Evolutionary conservation across 306 rosid genomes (phyloP), one percentile per base, ranked within the genome.

Genomic region (Trifolium subterraneum): DNA sequence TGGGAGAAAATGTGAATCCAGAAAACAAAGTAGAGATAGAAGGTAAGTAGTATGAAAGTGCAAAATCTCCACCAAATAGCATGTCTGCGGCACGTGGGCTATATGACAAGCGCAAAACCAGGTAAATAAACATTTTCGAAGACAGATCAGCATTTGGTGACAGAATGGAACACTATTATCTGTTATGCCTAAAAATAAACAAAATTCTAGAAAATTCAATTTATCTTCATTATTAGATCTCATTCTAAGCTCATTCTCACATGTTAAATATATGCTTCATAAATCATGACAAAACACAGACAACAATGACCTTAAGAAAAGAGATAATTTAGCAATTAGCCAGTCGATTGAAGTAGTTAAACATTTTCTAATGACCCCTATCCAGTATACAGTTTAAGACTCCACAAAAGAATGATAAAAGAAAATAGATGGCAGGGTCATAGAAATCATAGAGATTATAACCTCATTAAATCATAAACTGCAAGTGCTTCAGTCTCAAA

Each of bases 401-500:
- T 31, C 25, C 41, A 75, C 33, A 75, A 27, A 72, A 52, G 27
- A 2, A 47, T 48, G 23, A 79, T 10, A 38, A 69, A 58, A 51
- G 22, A 27, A 66, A 31, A 77, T 41, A n/a, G 8, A 67, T 52
- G 42, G 52, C 58, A 54, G 51, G 62, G 22, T 56, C 42, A 72
- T 23, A 71, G 52, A 78, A 73, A 79, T 64, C 23, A 61, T 39
- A 70, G 71, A 59, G 82, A 82, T 76, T 72, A 72, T 80, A 59
- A 95, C 99, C 98, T 89, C 98, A 95, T 95, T 63, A 86, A 82
- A 83, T 92, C 98, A 79, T 95, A 90, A 71, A 92, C 71, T 15
- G 98, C 97, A 78, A 92, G 82, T 75, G 99, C 99, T 78, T 95
- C 99, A 48, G 96, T 88, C 87, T 95, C 98, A 55, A 90, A 92